A percentile compares a stretch with the other conserved stretches of the same genome.
Evolutionary conservation across 2,329 filamentous ascomycete genomes (phyloP).

Genomic region (Pseudonectria foliicola): DNA sequence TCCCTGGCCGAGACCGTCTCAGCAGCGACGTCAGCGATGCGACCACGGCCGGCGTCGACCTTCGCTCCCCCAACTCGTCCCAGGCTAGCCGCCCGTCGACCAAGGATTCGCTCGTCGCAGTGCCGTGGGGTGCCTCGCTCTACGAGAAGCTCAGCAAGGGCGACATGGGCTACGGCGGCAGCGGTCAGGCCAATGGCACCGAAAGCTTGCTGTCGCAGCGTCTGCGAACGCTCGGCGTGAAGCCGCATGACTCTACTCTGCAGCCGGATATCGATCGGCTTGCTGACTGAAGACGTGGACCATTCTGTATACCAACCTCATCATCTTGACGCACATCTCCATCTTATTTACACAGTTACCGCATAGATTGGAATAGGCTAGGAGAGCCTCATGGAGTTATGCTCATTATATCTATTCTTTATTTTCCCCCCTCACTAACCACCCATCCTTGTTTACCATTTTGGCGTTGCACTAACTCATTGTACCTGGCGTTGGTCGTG

Average conservation of each 20-base stretch:
- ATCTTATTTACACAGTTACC: too few species aligned
- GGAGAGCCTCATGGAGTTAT: too few species aligned
- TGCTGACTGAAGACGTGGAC: conserved; percentile 1
- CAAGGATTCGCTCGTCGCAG: conserved; percentile 27
- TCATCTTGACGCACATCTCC: neutral
- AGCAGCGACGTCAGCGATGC: conserved; percentile 27
- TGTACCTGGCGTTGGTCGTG: neutral
- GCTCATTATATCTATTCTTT: too few species aligned
- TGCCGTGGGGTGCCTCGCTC: conserved; percentile 23
- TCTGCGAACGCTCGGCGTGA: conserved; percentile 54
- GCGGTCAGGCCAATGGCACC: conserved; percentile 32
- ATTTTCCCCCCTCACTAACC: too few species aligned
- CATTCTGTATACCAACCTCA: conserved; percentile 1
- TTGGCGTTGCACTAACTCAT: conserved; percentile 1
- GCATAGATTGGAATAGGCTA: too few species aligned
- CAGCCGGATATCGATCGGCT: conserved; percentile 8
- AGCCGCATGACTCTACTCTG: conserved; percentile 14
- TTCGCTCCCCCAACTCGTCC: conserved; percentile 22
- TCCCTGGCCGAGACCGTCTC: conserved; percentile 27
- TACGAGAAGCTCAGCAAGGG: conserved; percentile 66
- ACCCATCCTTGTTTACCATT: too few species aligned
- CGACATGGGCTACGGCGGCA: conserved; percentile 56
- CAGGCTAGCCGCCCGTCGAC: conserved; percentile 28
- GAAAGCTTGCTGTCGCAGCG: conserved; percentile 66
- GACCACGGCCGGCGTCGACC: conserved; percentile 13